Base-by-base conservation (phyloP, 345 rosid species). In the Microthlaspi erraticum region DNA sequence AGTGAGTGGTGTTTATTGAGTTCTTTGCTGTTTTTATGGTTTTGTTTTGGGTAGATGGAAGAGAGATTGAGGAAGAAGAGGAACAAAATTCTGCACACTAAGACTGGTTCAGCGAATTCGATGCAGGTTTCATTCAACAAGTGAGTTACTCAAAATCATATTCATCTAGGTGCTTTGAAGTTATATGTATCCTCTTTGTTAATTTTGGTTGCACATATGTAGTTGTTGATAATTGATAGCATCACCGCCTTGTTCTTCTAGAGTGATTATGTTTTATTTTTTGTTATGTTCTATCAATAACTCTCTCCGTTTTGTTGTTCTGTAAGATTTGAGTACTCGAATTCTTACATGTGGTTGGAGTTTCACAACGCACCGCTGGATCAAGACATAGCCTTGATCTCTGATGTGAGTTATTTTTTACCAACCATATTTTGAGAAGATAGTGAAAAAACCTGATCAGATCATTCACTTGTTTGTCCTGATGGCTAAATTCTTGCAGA, bases 271-370 rank as follows among this genome's bases (percentile, higher is more conserved):
- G 2, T 20, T 1, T 20, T 20, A 20, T 20, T 20, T 20, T 20
- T 20, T 20, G n/a, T 31, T 7, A 6, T 61, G 14, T 53, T 42
- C n/a, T 5, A 38, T 39, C 7, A 2, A 38, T 26, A 14, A 58
- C 61, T 48, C 55, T 68, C 18, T 53, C 3, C 42, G 53, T 42
- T 54, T 29, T 68, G 14, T 54, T 54, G 38, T 3, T 33, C 38
- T 57, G 32, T n/a, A 87, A 93, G 97, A 66, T 93, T 94, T 81
- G 82, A 84, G 73, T 94, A 87, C 82, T 83, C 95, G 13, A 86
- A 91, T 73, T 87, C 97, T 2, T 87, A 86, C 73, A 88, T 89
- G 72, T 94, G 99, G 99, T 79, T 94, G 74, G 97, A 94, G 72
- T 89, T 94, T 85, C 75, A 89, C 80, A 91, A 91, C 66, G 51